Percentiles rank a stretch among this genome's conserved stretches.
Conservation (phyloP, 164 flowering plant genomes). For the Macadamia tetraphylla region DNA sequence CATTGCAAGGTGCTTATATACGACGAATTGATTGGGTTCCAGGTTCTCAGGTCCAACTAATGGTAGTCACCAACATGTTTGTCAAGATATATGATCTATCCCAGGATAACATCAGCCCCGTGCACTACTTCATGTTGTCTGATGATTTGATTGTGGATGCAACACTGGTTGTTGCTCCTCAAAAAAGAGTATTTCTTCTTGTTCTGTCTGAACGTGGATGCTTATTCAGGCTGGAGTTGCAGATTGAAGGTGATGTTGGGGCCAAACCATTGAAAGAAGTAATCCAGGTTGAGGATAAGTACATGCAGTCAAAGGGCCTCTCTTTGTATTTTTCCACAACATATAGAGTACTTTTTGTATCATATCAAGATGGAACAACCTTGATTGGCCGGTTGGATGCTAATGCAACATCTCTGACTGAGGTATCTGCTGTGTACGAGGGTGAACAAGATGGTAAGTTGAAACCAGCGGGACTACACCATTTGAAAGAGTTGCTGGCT, state of each 20-base stretch:
- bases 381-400: slow-evolving; percentile 62
- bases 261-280: slow-evolving; percentile 63
- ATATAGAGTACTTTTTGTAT: slow-evolving; percentile 61
- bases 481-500: slow-evolving; percentile 81
- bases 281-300: slow-evolving; percentile 46
- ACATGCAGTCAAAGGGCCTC: slow-evolving; percentile 50
- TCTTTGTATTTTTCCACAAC: slow-evolving; percentile 75
- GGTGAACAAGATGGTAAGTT: slow-evolving; percentile 68
- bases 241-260: slow-evolving; percentile 62
- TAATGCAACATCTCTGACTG: slow-evolving; percentile 55
- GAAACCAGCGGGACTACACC: slow-evolving; percentile 79
- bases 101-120: slow-evolving; percentile 89
- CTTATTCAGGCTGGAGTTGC: slow-evolving; percentile 72
- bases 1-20: slow-evolving; percentile 91
- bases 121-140: slow-evolving; percentile 84
- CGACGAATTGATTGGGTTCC: slow-evolving; percentile 94
- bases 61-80: slow-evolving; percentile 89
- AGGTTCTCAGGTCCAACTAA: slow-evolving; percentile 90
- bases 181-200: slow-evolving; percentile 64
- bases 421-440: slow-evolving; percentile 69
- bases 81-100: slow-evolving; percentile 95
- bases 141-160: slow-evolving; percentile 90
- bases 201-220: slow-evolving; percentile 79
- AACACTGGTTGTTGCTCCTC: slow-evolving; percentile 59
- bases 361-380: slow-evolving; percentile 87